Evolutionary conservation across 345 rosid genomes (phyloP).

Genomic region (Euphorbia peplus): DNA sequence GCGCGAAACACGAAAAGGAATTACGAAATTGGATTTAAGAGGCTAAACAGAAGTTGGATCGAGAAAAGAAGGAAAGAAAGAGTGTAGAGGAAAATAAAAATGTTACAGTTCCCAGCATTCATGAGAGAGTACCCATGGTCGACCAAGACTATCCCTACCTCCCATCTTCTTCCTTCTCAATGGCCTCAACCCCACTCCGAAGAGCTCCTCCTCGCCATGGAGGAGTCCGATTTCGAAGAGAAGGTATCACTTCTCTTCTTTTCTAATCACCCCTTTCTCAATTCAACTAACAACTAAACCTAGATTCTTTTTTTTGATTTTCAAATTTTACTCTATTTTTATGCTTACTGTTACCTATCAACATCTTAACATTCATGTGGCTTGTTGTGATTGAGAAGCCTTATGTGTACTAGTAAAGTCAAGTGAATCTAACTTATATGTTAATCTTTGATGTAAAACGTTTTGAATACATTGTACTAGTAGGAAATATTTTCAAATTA

Average conservation of each 20-base stretch:
- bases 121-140: constrained; percentile 71
- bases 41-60: too few relatives aligned
- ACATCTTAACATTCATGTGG: too few relatives aligned
- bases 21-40: too few relatives aligned
- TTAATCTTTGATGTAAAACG: background rate
- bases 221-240: constrained; percentile 28
- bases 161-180: constrained; percentile 62
- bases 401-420: too few relatives aligned
- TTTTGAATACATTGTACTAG: background rate
- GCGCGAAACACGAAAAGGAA: too few relatives aligned
- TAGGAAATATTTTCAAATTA: background rate
- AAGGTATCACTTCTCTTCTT: constrained; percentile 2
- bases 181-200: constrained; percentile 74
- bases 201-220: constrained; percentile 84
- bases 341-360: too few relatives aligned
- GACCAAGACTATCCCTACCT: constrained; percentile 55
- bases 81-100: constrained; percentile 12
- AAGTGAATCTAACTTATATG: background rate
- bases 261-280: too few relatives aligned
- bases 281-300: too few relatives aligned
- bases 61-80: background rate
- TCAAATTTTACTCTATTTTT: background rate
- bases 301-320: background rate
- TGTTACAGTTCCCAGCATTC: constrained; percentile 87
- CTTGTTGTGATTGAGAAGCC: background rate